Conservation (phyloP, 225 moss, liverwort and hornwort species). For the Takakia lepidozioides region DNA sequence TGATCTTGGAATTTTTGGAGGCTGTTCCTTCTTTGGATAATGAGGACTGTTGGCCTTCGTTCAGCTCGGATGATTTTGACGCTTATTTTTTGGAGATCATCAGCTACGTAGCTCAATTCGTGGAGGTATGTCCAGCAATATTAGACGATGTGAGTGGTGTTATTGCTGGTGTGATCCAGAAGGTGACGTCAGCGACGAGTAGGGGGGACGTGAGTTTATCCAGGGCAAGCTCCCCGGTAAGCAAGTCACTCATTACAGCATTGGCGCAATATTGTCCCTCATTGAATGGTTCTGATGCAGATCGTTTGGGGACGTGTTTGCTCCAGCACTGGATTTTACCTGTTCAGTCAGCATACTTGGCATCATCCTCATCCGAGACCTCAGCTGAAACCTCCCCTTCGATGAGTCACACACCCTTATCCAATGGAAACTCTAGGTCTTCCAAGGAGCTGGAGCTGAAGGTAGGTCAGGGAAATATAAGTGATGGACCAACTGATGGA, state of each 20-base stretch:
- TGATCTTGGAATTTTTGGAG: constrained; percentile 25
- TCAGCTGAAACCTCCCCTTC: constrained; percentile 28
- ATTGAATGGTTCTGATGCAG: constrained; percentile 22
- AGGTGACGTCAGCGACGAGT: constrained; percentile 7
- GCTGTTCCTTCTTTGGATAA: constrained; percentile 19
- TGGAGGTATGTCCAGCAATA: constrained; percentile 29
- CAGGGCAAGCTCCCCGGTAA: constrained; percentile 19
- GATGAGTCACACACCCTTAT: constrained; percentile 18
- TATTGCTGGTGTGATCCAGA: constrained; percentile 20
- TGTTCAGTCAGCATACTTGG: constrained; percentile 6
- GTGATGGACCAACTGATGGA: constrained; percentile 26
- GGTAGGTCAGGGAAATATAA: constrained; percentile 27
- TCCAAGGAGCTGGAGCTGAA: constrained; percentile 33
- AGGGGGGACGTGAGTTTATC: too few relatives aligned
- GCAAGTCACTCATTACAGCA: constrained; percentile 30
- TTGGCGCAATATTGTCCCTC: constrained; percentile 24
- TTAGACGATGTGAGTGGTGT: constrained; percentile 43
- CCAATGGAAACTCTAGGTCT: constrained; percentile 29
- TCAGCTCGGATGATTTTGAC: constrained; percentile 36
- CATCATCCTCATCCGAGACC: constrained; percentile 11
- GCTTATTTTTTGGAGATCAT: constrained; percentile 61
- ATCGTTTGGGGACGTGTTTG: constrained; percentile 22
- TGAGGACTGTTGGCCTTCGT: constrained; percentile 16
- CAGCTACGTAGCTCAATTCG: constrained; percentile 38
- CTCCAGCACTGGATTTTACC: constrained; percentile 24